These are phyloP conservation scores for Solanum chacoense DNA, from an alignment of 305 asterid species.

Conservation along the genomic window DNA sequence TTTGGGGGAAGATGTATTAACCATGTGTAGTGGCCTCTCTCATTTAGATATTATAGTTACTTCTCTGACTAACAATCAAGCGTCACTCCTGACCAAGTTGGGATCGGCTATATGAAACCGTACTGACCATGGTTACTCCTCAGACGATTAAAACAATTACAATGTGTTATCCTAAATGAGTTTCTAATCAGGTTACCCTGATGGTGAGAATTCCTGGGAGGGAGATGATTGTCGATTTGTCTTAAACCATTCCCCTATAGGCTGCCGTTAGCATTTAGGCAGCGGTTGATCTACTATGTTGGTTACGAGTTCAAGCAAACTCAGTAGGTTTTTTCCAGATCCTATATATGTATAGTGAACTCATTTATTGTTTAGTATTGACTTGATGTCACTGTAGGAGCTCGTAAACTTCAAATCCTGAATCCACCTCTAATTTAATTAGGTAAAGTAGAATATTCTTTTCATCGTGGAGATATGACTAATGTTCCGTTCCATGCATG, in stretches of 20 bases:
- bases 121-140: background rate
- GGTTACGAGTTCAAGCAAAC: background rate
- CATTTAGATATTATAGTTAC: background rate
- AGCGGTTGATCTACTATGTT: background rate
- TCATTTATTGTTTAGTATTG: background rate
- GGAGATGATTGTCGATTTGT: background rate
- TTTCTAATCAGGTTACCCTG: background rate
- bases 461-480: background rate
- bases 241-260: background rate
- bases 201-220: background rate
- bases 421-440: background rate
- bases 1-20: background rate
- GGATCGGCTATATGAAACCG: background rate
- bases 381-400: background rate
- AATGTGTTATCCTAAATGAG: background rate
- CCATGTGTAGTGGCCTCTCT: background rate
- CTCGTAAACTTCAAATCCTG: background rate
- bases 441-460: background rate
- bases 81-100: background rate
- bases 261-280: background rate
- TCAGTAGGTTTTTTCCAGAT: background rate
- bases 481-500: background rate
- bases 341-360: background rate
- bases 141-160: background rate
- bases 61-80: background rate